phyloP scores from a whole-genome alignment of 345 rosid genomes.

The Bretschneidera sinensis region DNA sequence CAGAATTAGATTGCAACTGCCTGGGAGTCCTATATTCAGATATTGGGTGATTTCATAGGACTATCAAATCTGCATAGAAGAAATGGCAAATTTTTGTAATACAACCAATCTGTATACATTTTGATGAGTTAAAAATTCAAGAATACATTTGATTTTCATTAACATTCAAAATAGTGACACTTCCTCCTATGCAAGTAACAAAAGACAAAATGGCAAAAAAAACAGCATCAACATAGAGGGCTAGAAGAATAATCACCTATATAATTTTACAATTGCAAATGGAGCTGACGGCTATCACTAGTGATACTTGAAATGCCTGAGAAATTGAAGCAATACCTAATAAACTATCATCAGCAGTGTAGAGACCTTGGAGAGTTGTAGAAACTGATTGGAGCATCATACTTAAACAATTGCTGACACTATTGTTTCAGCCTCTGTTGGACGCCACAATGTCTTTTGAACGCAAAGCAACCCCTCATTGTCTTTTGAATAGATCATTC shows the following conservation, averaged over 20 bases:
- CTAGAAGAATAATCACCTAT: neutral
- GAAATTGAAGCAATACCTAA: slow-evolving; percentile 12
- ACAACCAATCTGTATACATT: too few species aligned
- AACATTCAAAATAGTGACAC: too few species aligned
- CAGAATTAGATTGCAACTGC: too few species aligned
- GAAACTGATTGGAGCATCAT: neutral
- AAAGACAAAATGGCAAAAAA: too few species aligned
- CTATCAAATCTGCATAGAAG: too few species aligned
- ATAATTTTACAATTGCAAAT: neutral
- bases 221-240: neutral
- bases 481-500: slow-evolving; percentile 46
- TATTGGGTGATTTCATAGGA: too few species aligned
- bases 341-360: neutral
- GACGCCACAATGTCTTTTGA: slow-evolving; percentile 78
- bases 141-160: too few species aligned
- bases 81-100: too few species aligned
- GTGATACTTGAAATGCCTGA: neutral
- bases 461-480: slow-evolving; percentile 51
- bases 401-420: slow-evolving; percentile 47
- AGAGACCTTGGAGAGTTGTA: neutral
- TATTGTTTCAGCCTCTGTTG: slow-evolving; percentile 47
- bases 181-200: too few species aligned
- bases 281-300: too few species aligned
- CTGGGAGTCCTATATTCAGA: too few species aligned
- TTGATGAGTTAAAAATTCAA: too few species aligned